Conservation (phyloP, 2,329 filamentous ascomycete species). For the Epichloe sp. region DNA sequence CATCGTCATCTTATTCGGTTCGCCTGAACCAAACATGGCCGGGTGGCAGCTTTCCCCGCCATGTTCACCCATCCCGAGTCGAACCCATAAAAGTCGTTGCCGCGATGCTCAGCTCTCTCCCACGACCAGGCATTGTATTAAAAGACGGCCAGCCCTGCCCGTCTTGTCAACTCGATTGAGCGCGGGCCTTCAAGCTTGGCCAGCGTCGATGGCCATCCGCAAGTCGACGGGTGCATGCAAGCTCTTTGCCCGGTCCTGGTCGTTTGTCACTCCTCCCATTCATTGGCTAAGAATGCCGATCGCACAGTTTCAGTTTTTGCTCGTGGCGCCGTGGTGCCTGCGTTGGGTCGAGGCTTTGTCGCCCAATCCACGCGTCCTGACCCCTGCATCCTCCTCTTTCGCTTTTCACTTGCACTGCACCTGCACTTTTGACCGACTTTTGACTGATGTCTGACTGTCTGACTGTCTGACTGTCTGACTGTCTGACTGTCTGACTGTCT, state of each 20-base stretch:
- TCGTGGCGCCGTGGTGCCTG: conserved; percentile 1
- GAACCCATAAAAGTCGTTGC: too few species aligned
- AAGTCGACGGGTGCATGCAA: not conserved
- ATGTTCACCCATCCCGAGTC: too few species aligned
- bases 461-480: not conserved
- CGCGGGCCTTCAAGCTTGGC: too few species aligned
- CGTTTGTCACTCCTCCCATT: not conserved
- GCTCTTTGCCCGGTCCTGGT: not conserved
- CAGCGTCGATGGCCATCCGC: too few species aligned
- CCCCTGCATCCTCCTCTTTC: not conserved
- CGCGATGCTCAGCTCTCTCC: not conserved
- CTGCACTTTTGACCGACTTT: not conserved
- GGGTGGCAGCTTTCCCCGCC: too few species aligned
- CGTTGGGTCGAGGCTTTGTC: not conserved
- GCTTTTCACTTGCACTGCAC: too few species aligned
- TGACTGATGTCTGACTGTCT: not conserved
- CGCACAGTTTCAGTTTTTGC: not conserved
- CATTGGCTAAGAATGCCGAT: not conserved
- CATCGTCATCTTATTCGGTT: too few species aligned
- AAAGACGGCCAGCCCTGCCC: not conserved
- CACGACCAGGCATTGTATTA: not conserved
- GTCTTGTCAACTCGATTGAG: too few species aligned
- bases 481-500: not conserved
- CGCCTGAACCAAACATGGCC: too few species aligned
- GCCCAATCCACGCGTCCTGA: not conserved